Base-by-base conservation (phyloP, 1,284 basidiomycete genomes). In the Sphaerobolus stellatus region DNA sequence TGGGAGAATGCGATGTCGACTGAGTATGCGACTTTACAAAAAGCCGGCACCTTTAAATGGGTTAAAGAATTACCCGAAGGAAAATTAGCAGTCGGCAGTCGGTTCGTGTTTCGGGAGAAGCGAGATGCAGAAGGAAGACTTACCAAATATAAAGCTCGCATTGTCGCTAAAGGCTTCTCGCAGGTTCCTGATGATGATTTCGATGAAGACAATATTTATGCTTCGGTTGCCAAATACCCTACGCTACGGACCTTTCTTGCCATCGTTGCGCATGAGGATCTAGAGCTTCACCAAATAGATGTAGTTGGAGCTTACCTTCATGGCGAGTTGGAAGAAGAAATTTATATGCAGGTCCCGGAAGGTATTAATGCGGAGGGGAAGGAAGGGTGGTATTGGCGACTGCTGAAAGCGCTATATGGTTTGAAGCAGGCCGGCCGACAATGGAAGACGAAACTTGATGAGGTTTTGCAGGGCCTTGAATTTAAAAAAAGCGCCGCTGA, bases 171-270 rank as follows among this genome's bases (percentile, higher is more conserved):
- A 27, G 78, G 75, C 0, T 79, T 71, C 57, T 61, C 63, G 0
- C 76, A 80, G 56, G 56, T 61, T 0, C 61, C 66, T 0, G 72
- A 75, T 0, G 45, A 76, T 8, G 71, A 80, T 56, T 80, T 69
- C 50, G 61, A 67, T n/a, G 68, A 75, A 7, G 78, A 75, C 0
- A n/a, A n/a, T n/a, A 43, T 24, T 20, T 75, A 71, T 54, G 69
- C 76, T 16, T 76, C 75, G 0, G 75, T 74, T 1, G 67, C 67
- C 0, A 66, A 67, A 1, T 64, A 71, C 50, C 62, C 71, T 36
- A 72, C 73, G 0, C 65, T 75, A 25, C 65, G 70, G 0, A 36
- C 70, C 2, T 48, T 79, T 0, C 59, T 76, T 0, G 62, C 74
- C 9, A 59, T 78, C 3, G 66, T 65, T 4, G 62, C 63, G 0